phyloP scores from a whole-genome alignment of 805 yeast species.

The Candida ovalis region DNA sequence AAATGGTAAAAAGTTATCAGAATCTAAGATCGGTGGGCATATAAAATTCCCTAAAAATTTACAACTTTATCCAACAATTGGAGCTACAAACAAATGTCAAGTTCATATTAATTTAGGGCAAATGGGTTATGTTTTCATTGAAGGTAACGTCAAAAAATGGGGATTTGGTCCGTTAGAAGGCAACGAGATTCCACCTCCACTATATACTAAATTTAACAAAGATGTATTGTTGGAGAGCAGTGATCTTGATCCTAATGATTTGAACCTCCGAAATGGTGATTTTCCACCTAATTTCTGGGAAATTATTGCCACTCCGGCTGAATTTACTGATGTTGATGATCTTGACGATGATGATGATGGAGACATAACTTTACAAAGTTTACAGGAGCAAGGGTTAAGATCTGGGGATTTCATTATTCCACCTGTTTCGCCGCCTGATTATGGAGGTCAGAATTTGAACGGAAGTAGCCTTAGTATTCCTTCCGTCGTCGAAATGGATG shows the following conservation, averaged over 20 bases:
- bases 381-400: conserved; percentile 19
- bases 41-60: conserved; percentile 65
- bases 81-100: conserved; percentile 76
- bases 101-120: conserved; percentile 93
- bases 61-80: conserved; percentile 82
- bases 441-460: neutral
- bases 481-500: neutral
- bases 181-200: conserved; percentile 87
- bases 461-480: neutral
- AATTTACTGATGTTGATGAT: conserved; percentile 32
- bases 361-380: conserved; percentile 27
- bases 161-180: conserved; percentile 93
- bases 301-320: conserved; percentile 22
- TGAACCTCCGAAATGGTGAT: conserved; percentile 33
- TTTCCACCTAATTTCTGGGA: conserved; percentile 60
- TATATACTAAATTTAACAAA: conserved; percentile 73
- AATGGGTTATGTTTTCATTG: conserved; percentile 83
- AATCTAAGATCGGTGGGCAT: conserved; percentile 78
- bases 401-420: conserved; percentile 18
- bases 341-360: conserved; percentile 16
- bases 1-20: conserved; percentile 85
- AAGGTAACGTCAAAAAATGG: conserved; percentile 93
- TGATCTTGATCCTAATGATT: conserved; percentile 50
- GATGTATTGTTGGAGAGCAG: conserved; percentile 71
- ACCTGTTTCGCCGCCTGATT: conserved; percentile 14